Evolutionary conservation across 2,329 filamentous ascomycete species (phyloP).

Genomic region (Atkinsonella hypoxylon): DNA sequence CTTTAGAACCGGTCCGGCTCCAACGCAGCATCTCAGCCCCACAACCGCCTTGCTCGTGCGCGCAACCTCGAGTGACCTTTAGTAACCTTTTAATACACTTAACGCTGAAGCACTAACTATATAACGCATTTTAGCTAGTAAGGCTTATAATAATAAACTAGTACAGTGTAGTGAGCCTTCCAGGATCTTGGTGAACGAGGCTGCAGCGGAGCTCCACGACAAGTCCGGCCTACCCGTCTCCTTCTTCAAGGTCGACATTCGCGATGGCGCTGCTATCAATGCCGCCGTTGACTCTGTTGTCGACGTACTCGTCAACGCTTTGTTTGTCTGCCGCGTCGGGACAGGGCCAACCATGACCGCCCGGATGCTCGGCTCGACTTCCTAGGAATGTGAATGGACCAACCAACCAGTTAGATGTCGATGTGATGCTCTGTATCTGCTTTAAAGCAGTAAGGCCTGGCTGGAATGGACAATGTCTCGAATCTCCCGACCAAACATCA

Average conservation of each 20-base stretch:
- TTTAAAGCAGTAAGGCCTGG: no score
- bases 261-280: constrained; percentile 57
- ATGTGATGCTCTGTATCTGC: background rate
- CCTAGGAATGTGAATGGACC: background rate
- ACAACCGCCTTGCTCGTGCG: no score
- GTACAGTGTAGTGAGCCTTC: constrained; percentile 11
- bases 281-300: constrained; percentile 56
- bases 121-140: no score
- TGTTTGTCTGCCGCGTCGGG: background rate
- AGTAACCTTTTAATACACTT: no score
- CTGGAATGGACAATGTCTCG: no score
- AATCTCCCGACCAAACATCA: no score
- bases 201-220: constrained; percentile 56
- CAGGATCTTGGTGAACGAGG: constrained; percentile 59
- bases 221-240: constrained; percentile 62
- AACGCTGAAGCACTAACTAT: no score
- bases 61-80: no score
- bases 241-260: constrained; percentile 71
- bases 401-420: background rate
- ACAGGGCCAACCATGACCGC: background rate
- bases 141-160: no score
- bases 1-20: no score
- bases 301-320: constrained; percentile 63
- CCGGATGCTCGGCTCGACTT: no score
- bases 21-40: no score